Base-by-base conservation (phyloP, 371 early-diverging fungal species). In the Syncephalastrum racemosum region DNA sequence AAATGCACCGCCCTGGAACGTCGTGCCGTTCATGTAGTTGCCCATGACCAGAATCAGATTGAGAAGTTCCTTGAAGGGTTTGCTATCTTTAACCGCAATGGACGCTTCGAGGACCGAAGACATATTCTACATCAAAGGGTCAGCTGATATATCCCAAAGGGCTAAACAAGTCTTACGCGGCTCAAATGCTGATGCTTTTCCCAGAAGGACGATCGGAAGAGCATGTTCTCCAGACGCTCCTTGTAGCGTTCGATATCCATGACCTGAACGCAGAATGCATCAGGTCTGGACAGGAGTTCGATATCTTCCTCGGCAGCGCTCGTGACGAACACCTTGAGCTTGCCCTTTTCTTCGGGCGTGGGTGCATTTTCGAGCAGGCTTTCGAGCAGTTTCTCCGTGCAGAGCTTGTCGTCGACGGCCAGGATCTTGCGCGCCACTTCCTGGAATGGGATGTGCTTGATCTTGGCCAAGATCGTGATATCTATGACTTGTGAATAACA, bases 21-120 rank as follows among this genome's bases (percentile, higher is more conserved):
- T 85, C 0, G 86, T 82, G 2, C 90, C 90, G 60, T 96, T 96
- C 91, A 96, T 92, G 61, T 83, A 94, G 66, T 96, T 96, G 51
- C 97, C 95, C 18, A 95, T 68, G 4, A 90, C 83, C 46, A 96
- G 73, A 31, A 96, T 88, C 36, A 95, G 70, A 79, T 83, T 75
- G 20, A 87, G 65, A 0, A 86, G 44, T 27, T 80, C 74, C 19
- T 81, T 72, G 54, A 86, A 83, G 6, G 74, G 45, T 16, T 71
- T 64, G 1, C 81, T 80, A 4, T 83, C 79, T 46, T 79, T 79
- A 14, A 86, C 55, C 4, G 75, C 72, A 50, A 70, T 66, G 12
- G 86, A 79, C 8, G 87, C 86, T 16, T 81, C 74, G 15, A 78
- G 53, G 13, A 83, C 80, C 24, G 71, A 56, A 1, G 60, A 57